phyloP scores from a whole-genome alignment of 2,329 filamentous ascomycete species.

The Didymella glomerata region DNA sequence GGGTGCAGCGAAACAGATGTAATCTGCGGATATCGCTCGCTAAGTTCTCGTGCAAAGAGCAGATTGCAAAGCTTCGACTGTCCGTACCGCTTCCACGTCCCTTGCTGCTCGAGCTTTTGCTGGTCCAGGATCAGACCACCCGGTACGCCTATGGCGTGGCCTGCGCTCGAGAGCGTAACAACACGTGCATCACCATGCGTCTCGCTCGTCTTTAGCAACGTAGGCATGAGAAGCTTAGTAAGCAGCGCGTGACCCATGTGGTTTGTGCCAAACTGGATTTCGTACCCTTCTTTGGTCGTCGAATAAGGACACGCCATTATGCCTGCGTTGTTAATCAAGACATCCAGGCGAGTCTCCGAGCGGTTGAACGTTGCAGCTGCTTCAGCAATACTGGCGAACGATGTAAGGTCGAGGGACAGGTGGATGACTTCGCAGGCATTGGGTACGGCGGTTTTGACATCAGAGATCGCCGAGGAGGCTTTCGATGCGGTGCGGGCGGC shows the following conservation, averaged over 20 bases:
- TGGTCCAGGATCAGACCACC: slow-evolving; percentile 51
- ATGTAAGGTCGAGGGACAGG: slow-evolving; percentile 55
- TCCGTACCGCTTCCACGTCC: slow-evolving; percentile 55
- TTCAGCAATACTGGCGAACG: slow-evolving; percentile 51
- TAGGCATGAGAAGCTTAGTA: slow-evolving; percentile 57
- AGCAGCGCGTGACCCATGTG: slow-evolving; percentile 62
- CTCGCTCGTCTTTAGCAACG: slow-evolving; percentile 53
- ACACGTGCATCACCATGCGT: slow-evolving; percentile 56
- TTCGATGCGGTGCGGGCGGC: slow-evolving; percentile 55
- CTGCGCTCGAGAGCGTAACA: slow-evolving; percentile 52
- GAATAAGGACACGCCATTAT: slow-evolving; percentile 51
- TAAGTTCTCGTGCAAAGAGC: slow-evolving; percentile 56
- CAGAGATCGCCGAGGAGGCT: slow-evolving; percentile 52
- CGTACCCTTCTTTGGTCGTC: slow-evolving; percentile 58
- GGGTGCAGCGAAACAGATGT: slow-evolving; percentile 58
- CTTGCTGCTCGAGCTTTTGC: slow-evolving; percentile 39
- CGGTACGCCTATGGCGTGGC: slow-evolving; percentile 31
- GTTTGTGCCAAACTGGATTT: slow-evolving; percentile 62
- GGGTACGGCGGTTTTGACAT: slow-evolving; percentile 49
- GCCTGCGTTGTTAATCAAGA: slow-evolving; percentile 59
- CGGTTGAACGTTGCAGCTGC: slow-evolving; percentile 50
- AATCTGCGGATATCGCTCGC: slow-evolving; percentile 56
- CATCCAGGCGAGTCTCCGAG: slow-evolving; percentile 54
- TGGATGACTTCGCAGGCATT: slow-evolving; percentile 48
- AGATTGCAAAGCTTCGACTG: slow-evolving; percentile 62